These are phyloP conservation scores for Lithospermum erythrorhizon DNA, from an alignment of 257 asterid genomes.

Conservation along the genomic window DNA sequence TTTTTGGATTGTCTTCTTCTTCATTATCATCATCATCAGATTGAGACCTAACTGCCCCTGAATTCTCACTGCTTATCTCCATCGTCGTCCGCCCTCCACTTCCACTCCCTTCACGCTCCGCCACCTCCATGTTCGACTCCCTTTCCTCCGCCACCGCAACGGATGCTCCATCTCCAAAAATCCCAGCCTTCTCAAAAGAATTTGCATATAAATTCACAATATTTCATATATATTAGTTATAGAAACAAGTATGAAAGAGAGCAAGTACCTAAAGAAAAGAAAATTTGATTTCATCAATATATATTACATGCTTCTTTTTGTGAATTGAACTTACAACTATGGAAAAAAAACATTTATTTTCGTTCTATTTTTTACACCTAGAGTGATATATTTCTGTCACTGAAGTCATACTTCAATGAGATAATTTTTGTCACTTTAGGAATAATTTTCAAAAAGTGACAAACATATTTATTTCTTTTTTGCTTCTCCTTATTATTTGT, in stretches of 20 bases:
- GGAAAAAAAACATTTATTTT: too few relatives aligned
- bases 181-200: slow-evolving; percentile 54
- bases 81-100: slow-evolving; percentile 18
- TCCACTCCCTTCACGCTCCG: slow-evolving; percentile 25
- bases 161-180: slow-evolving; percentile 42
- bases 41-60: slow-evolving; percentile 46
- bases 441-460: background rate
- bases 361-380: background rate
- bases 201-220: background rate
- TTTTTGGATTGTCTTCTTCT: slow-evolving; percentile 23
- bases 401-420: background rate
- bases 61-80: slow-evolving; percentile 78
- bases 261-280: too few relatives aligned
- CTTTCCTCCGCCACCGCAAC: slow-evolving; percentile 8
- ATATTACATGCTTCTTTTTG: too few relatives aligned
- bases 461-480: background rate
- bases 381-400: background rate
- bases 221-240: background rate
- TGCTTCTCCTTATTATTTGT: too few relatives aligned
- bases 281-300: too few relatives aligned
- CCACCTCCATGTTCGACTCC: slow-evolving; percentile 17
- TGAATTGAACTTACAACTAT: too few relatives aligned
- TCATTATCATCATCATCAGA: slow-evolving; percentile 49
- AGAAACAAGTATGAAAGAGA: background rate
- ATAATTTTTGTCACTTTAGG: too few relatives aligned